A percentile compares a stretch with the other conserved stretches of the same genome.
These are phyloP conservation scores for Gamarada debralockiae DNA, from an alignment of 495 filamentous ascomycete species.

Conservation along the genomic window DNA sequence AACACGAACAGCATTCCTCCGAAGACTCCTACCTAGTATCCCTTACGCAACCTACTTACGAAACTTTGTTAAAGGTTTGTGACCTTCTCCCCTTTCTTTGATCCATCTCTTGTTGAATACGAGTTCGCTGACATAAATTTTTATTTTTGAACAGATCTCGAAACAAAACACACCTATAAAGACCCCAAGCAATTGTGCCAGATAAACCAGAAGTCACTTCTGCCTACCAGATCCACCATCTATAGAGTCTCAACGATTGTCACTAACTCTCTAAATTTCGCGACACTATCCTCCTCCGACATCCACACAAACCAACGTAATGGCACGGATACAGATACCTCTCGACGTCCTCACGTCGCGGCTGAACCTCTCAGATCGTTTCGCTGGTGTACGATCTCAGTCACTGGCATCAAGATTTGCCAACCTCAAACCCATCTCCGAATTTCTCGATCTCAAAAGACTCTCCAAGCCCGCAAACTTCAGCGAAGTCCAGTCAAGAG, in stretches of 20 bases:
- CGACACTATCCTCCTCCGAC: not conserved
- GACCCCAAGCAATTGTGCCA: not conserved
- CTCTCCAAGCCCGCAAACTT: conserved; percentile 92
- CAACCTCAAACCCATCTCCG: conserved; percentile 85
- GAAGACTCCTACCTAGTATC: not conserved
- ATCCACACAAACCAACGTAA: conserved; percentile 34
- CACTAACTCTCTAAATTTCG: not conserved
- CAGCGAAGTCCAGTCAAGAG: conserved; percentile 82
- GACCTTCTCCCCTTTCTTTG: not conserved
- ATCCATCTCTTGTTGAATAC: not conserved
- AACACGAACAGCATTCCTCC: not conserved
- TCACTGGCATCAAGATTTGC: conserved; percentile 79
- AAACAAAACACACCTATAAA: conserved; percentile 6
- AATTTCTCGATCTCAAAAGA: conserved; percentile 95
- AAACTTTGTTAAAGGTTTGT: not conserved
- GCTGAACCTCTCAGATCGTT: conserved; percentile 68
- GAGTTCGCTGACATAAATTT: conserved; percentile 15
- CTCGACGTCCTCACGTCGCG: conserved; percentile 88
- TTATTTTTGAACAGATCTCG: conserved; percentile 21
- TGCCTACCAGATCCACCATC: not conserved
- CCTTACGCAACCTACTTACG: not conserved
- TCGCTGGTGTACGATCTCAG: conserved; percentile 73
- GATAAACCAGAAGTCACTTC: conserved; percentile 1
- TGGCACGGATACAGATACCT: conserved; percentile 89
- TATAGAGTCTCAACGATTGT: not conserved